A percentile compares a stretch with the other conserved stretches of the same genome.
Conservation (phyloP, 2,329 filamentous ascomycete species). For the Blumeria graminis region DNA sequence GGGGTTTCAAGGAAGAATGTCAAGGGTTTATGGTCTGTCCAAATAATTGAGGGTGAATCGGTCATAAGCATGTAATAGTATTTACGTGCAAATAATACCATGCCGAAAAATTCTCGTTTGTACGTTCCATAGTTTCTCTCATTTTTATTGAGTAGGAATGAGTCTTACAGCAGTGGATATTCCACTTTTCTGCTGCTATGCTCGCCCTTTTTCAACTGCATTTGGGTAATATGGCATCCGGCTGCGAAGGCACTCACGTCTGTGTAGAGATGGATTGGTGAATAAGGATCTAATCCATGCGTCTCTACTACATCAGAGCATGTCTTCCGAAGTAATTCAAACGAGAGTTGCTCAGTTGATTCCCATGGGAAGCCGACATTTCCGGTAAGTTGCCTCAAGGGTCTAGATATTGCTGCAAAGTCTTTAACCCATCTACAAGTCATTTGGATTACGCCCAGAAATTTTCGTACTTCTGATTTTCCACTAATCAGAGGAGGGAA, state of each 20-base stretch:
- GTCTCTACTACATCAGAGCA: not conserved
- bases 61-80: too few species aligned
- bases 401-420: not conserved
- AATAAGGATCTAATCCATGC: not conserved
- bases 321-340: not conserved
- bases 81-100: too few species aligned
- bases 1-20: too few species aligned
- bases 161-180: too few species aligned
- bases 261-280: not conserved
- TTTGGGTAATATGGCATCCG: not conserved
- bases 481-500: not conserved
- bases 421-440: not conserved
- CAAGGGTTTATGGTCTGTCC: too few species aligned
- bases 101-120: too few species aligned
- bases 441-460: not conserved
- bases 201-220: too few species aligned
- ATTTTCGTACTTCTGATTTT: not conserved
- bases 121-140: too few species aligned
- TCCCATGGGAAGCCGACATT: not conserved
- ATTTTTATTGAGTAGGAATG: too few species aligned
- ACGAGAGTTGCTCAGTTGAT: not conserved
- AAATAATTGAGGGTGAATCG: too few species aligned
- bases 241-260: not conserved
- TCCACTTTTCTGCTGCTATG: too few species aligned
- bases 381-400: not conserved